These are phyloP conservation scores for Xylariaceae sp. DNA, from an alignment of 2,329 filamentous ascomycete genomes.

Conservation along the genomic window DNA sequence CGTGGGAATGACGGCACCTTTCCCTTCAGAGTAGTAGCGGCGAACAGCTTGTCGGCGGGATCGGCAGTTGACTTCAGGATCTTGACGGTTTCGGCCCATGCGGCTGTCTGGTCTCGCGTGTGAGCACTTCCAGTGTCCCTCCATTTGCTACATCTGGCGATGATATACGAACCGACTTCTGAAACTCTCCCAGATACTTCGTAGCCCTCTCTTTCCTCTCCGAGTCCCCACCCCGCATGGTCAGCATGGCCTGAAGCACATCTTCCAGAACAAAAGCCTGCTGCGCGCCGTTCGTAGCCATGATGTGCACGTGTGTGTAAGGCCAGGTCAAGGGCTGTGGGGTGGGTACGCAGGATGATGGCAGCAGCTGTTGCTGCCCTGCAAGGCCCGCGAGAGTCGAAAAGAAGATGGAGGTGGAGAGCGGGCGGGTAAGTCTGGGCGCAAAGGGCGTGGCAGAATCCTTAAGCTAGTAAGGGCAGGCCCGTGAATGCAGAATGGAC, in stretches of 20 bases:
- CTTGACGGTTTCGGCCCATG: conserved; percentile 83
- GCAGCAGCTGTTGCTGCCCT: conserved; percentile 23
- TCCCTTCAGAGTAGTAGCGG: conserved; percentile 93
- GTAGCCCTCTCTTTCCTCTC: conserved; percentile 85
- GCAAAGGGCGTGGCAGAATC: neutral
- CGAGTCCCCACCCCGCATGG: conserved; percentile 83
- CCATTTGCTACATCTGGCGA: conserved; percentile 7
- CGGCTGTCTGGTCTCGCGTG: conserved; percentile 65
- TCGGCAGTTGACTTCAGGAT: conserved; percentile 80
- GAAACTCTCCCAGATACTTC: conserved; percentile 87
- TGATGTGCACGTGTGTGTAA: conserved; percentile 38
- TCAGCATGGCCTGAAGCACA: conserved; percentile 82
- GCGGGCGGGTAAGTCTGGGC: conserved; percentile 2
- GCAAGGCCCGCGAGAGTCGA: conserved; percentile 6
- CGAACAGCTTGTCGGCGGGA: conserved; percentile 86
- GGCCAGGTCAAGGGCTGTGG: conserved; percentile 26
- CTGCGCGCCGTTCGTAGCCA: conserved; percentile 63
- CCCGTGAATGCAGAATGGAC: conserved; percentile 11
- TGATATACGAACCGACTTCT: conserved; percentile 78
- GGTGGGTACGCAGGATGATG: conserved; percentile 27
- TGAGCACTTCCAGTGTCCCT: conserved; percentile 16
- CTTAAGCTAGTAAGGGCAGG: neutral
- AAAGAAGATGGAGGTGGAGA: conserved; percentile 1
- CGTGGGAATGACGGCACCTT: conserved; percentile 61
- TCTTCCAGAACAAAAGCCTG: conserved; percentile 69